phyloP scores from a whole-genome alignment of 2,329 filamentous ascomycete genomes.

The Dryadomyces sulphureus region DNA sequence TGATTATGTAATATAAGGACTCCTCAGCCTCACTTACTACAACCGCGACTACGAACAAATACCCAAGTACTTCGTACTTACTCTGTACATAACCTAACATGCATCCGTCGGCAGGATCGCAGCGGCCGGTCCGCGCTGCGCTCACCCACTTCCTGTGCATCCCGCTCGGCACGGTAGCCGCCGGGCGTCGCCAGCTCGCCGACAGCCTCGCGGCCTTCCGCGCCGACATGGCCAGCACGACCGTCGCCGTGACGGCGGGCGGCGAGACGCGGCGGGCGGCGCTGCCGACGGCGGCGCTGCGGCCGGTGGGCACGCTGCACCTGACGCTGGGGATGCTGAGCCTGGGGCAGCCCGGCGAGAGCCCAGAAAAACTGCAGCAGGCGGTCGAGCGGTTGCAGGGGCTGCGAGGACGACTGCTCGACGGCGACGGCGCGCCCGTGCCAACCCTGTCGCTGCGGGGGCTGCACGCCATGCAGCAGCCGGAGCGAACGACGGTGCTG shows the following conservation, averaged over 20 bases:
- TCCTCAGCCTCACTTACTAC: neutral
- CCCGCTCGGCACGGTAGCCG: slow-evolving; percentile 46
- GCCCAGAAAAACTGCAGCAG: slow-evolving; percentile 23
- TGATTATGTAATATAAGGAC: neutral
- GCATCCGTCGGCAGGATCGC: neutral
- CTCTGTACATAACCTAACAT: too few species aligned
- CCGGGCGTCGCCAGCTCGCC: slow-evolving; percentile 51
- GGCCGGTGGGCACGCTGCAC: slow-evolving; percentile 69
- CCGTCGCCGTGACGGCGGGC: slow-evolving; percentile 10
- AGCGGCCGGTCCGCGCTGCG: slow-evolving; percentile 4
- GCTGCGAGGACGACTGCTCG: slow-evolving; percentile 13
- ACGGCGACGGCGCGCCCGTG: neutral
- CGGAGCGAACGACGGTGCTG: slow-evolving; percentile 40
- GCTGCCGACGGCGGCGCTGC: slow-evolving; percentile 51
- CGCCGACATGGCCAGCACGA: slow-evolving; percentile 33
- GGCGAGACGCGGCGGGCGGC: slow-evolving; percentile 2
- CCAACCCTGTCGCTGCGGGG: slow-evolving; percentile 30
- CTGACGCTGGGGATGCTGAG: slow-evolving; percentile 80
- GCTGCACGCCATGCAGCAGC: slow-evolving; percentile 45
- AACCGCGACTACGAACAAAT: too few species aligned
- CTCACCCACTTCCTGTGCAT: slow-evolving; percentile 63
- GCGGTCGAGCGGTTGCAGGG: slow-evolving; percentile 28
- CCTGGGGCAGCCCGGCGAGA: too few species aligned
- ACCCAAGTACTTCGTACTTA: too few species aligned
- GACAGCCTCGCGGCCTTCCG: slow-evolving; percentile 45